Evolutionary conservation across 1,284 basidiomycete species (phyloP).

Genomic region (Ganoderma lucidum): DNA sequence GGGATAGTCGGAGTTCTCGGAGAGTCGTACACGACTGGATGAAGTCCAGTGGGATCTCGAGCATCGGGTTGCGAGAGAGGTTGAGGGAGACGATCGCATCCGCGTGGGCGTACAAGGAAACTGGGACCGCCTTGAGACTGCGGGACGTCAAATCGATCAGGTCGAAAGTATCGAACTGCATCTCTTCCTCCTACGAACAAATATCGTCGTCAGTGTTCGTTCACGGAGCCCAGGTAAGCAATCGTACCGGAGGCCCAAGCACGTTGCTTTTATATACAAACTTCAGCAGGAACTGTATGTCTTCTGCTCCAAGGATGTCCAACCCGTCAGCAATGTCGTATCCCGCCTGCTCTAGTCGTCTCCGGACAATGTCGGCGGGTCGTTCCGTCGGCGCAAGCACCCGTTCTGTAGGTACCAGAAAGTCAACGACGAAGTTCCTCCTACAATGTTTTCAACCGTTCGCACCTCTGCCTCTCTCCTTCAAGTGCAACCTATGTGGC

Average conservation of each 20-base stretch:
- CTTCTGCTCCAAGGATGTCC: slow-evolving; percentile 83
- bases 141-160: slow-evolving; percentile 87
- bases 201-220: not conserved
- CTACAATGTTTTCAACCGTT: slow-evolving; percentile 16
- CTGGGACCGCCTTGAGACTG: slow-evolving; percentile 90
- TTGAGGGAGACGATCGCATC: slow-evolving; percentile 89
- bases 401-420: slow-evolving; percentile 64
- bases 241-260: slow-evolving; percentile 70
- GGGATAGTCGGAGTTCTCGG: slow-evolving; percentile 88
- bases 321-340: slow-evolving; percentile 87
- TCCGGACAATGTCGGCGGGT: slow-evolving; percentile 86
- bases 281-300: slow-evolving; percentile 87
- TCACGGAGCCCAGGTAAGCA: slow-evolving; percentile 1
- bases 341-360: slow-evolving; percentile 90
- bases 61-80: slow-evolving; percentile 94
- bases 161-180: slow-evolving; percentile 80
- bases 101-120: slow-evolving; percentile 88
- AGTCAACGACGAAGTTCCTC: slow-evolving; percentile 3
- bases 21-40: slow-evolving; percentile 89
- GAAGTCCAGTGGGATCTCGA: slow-evolving; percentile 97
- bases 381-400: slow-evolving; percentile 83
- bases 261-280: slow-evolving; percentile 86
- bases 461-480: slow-evolving; percentile 85
- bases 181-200: slow-evolving; percentile 67
- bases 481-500: slow-evolving; percentile 81